These are phyloP conservation scores for Suhomyces tanzawaensis DNA, from an alignment of 805 yeast genomes.

Conservation along the genomic window DNA sequence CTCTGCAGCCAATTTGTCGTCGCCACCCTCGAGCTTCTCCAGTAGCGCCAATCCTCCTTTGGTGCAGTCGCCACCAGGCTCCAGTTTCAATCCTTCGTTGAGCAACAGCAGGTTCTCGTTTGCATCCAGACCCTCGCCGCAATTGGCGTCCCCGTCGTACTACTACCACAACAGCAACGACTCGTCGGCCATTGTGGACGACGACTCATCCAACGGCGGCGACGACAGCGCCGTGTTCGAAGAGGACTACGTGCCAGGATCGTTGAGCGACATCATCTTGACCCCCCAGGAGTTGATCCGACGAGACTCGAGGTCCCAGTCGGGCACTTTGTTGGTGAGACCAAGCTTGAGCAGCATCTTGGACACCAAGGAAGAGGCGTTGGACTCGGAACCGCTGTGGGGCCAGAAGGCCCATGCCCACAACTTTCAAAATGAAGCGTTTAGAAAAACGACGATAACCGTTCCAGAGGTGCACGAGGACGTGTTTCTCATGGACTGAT, in stretches of 20 bases:
- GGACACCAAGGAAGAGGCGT: constrained; percentile 2
- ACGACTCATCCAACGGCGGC: constrained; percentile 21
- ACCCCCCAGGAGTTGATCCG: constrained; percentile 75
- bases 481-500: constrained; percentile 40
- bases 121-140: constrained; percentile 1
- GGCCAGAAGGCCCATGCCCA: constrained; percentile 3
- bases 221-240: constrained; percentile 36
- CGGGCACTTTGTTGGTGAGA: constrained; percentile 39
- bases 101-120: constrained; percentile 4
- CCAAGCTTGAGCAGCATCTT: constrained; percentile 24
- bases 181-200: constrained; percentile 38
- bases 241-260: constrained; percentile 80
- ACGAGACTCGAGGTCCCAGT: constrained; percentile 62
- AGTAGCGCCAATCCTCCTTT: constrained; percentile 2
- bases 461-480: constrained; percentile 22
- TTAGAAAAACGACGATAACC: constrained; percentile 5
- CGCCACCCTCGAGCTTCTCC: constrained; percentile 1
- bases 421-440: constrained; percentile 9
- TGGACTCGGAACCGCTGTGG: background rate
- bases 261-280: constrained; percentile 68
- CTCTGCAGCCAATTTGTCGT: constrained; percentile 13
- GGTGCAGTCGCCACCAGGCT: constrained; percentile 5
- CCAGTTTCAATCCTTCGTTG: background rate
- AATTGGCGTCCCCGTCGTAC: constrained; percentile 9
- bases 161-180: constrained; percentile 9